Percentiles rank a stretch among this genome's conserved stretches.
phyloP scores from a whole-genome alignment of 148 eudicot species.

The Polygonum maritimum region DNA sequence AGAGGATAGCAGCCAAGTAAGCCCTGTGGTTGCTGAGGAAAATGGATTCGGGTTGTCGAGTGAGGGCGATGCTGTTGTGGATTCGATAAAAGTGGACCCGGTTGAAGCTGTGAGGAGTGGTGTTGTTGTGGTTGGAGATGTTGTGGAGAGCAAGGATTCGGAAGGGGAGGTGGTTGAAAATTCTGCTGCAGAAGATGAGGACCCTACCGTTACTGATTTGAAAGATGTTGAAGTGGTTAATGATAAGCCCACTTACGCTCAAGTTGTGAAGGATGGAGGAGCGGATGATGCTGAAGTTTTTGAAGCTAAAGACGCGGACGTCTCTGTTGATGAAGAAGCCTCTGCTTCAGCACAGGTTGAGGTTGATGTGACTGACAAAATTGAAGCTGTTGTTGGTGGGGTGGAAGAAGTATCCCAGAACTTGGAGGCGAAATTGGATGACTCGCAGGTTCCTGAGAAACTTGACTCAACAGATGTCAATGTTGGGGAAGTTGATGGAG shows the following conservation, averaged over 20 bases:
- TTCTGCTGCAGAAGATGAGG: neutral
- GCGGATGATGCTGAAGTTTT: neutral
- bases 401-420: constrained; percentile 13
- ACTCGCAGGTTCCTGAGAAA: constrained; percentile 12
- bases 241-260: neutral
- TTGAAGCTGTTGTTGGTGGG: constrained; percentile 17
- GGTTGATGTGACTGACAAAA: neutral
- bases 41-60: constrained; percentile 18
- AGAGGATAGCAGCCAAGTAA: constrained; percentile 14
- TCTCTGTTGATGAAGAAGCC: constrained; percentile 3
- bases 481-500: constrained; percentile 18
- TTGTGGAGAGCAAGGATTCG: constrained; percentile 18
- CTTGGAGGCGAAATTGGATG: constrained; percentile 10
- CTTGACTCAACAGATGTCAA: constrained; percentile 4
- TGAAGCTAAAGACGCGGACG: neutral
- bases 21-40: constrained; percentile 12
- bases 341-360: neutral
- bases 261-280: neutral
- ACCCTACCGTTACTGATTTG: neutral
- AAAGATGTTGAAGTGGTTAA: neutral
- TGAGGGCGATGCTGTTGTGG: constrained; percentile 30
- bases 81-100: constrained; percentile 23
- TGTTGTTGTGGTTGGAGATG: constrained; percentile 23
- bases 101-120: constrained; percentile 23
- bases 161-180: neutral